phyloP scores from a whole-genome alignment of 2,329 filamentous ascomycete species.

The Trichoderma koningiopsis region DNA sequence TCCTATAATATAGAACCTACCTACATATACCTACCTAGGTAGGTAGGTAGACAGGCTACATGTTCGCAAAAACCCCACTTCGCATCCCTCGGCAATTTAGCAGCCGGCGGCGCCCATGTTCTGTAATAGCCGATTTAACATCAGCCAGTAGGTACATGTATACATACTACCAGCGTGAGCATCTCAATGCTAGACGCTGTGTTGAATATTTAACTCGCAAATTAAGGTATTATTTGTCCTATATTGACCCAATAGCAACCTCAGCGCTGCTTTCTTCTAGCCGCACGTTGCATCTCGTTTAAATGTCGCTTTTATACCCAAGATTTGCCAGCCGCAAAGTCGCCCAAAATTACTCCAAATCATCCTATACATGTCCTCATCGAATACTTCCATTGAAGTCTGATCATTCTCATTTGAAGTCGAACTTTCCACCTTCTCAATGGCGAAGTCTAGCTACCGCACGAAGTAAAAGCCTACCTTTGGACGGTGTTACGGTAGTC shows the following conservation, averaged over 20 bases:
- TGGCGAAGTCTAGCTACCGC: not conserved
- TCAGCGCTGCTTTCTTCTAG: not conserved
- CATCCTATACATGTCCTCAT: not conserved
- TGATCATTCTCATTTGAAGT: too few relatives aligned
- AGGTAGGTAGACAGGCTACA: too few relatives aligned
- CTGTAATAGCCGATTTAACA: not conserved
- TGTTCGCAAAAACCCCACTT: not conserved
- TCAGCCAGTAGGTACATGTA: too few relatives aligned
- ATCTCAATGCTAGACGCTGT: not conserved
- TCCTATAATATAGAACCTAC: too few relatives aligned
- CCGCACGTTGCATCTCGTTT: not conserved
- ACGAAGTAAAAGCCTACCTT: slow-evolving; percentile 25
- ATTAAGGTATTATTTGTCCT: not conserved
- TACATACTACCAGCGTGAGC: not conserved
- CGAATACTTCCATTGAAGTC: not conserved
- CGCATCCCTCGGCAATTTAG: not conserved
- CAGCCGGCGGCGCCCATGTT: not conserved
- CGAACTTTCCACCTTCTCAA: not conserved
- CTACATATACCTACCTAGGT: too few relatives aligned
- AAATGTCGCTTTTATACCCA: not conserved
- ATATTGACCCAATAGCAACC: not conserved
- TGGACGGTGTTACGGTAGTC: slow-evolving; percentile 52
- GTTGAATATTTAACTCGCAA: not conserved
- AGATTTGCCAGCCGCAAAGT: not conserved
- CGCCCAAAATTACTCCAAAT: not conserved